Conservation (phyloP, 1,139 yeast species). For the Saccharomycopsis phalli region DNA sequence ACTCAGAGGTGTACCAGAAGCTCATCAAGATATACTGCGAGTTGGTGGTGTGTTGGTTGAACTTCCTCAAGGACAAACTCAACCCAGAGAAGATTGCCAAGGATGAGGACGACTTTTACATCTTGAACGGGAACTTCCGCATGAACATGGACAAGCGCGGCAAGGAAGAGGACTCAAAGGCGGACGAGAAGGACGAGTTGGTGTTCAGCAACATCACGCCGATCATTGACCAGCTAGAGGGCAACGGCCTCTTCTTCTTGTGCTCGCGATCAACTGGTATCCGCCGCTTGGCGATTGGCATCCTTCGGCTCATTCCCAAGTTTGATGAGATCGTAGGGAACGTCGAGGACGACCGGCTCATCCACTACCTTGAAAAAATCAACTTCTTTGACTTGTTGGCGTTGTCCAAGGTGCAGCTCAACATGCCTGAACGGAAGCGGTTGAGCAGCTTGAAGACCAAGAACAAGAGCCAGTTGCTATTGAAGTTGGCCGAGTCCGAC, state of each 20-base stretch:
- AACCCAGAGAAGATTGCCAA: constrained; percentile 1
- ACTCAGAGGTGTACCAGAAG: constrained; percentile 47
- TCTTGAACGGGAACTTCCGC: constrained; percentile 20
- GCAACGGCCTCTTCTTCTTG: constrained; percentile 84
- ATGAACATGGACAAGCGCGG: constrained; percentile 24
- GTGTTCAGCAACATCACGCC: constrained; percentile 76
- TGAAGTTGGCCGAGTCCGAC: constrained; percentile 78
- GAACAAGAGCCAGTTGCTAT: constrained; percentile 50
- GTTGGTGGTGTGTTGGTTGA: constrained; percentile 72
- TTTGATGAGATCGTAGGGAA: constrained; percentile 65
- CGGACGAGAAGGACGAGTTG: constrained; percentile 45
- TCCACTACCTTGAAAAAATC: constrained; percentile 63
- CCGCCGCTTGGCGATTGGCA: constrained; percentile 65
- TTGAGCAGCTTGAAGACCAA: constrained; percentile 54
- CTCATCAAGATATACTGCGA: constrained; percentile 68
- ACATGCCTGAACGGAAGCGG: constrained; percentile 75
- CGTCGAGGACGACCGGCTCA: constrained; percentile 42
- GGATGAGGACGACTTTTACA: constrained; percentile 19
- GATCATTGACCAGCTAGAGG: constrained; percentile 88
- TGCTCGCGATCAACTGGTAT: constrained; percentile 79
- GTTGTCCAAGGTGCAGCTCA: constrained; percentile 51
- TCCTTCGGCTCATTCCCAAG: constrained; percentile 66
- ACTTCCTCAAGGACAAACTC: constrained; percentile 34
- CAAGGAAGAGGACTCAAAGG: constrained; percentile 28
- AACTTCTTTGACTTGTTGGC: constrained; percentile 61